Base-by-base conservation (phyloP, 768 basidiomycete species). In the Rubroboletus pulcherrimus region DNA sequence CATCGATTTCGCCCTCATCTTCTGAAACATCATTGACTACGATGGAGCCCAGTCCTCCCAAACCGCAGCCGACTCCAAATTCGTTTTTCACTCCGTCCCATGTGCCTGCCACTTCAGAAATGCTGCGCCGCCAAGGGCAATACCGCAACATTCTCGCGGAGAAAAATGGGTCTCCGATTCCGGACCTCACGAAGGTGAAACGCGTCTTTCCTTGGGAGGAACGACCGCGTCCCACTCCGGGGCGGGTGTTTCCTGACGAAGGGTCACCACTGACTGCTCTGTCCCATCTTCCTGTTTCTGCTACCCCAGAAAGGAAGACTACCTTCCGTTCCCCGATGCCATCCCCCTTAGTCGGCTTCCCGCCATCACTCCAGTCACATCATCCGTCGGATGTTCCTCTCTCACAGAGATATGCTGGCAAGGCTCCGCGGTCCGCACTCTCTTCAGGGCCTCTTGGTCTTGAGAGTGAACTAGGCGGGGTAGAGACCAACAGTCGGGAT, bases 131-230 rank as follows among this genome's bases (percentile, higher is more conserved):
- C 40, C 81, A 90, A 68, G 88, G 90, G 8, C 82, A 91, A 65
- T 91, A 95, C 73, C 77, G 79, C 15, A 81, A 80, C 63, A 83
- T 89, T 19, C 68, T 70, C n/a, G 71, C 72, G 1, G 79, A 80
- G 24, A 73, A 72, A 38, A 62, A 69, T n/a, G 59, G 67, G 31
- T 74, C 76, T 11, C 79, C 81, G 7, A 80, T 77, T 60, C 91
- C 93, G 4, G 90, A 94, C 67, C 79, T 75, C 29, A 73, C 72
- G 26, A 89, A 89, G 64, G 81, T 95, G 21, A 86, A 86, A 57
- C 75, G 80, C 34, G 77, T 97, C 34, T 98, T 99, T 71, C 94
- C 96, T n/a, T 99, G 96, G 96, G 96, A 99, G 68, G 81, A 85
- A 55, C 81, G 81, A 62, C 86, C 82, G 12, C 83, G 88, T 33